A percentile compares a stretch with the other conserved stretches of the same genome.
Evolutionary conservation across 805 yeast genomes (phyloP).

Genomic region (Clavispora carvajalis): DNA sequence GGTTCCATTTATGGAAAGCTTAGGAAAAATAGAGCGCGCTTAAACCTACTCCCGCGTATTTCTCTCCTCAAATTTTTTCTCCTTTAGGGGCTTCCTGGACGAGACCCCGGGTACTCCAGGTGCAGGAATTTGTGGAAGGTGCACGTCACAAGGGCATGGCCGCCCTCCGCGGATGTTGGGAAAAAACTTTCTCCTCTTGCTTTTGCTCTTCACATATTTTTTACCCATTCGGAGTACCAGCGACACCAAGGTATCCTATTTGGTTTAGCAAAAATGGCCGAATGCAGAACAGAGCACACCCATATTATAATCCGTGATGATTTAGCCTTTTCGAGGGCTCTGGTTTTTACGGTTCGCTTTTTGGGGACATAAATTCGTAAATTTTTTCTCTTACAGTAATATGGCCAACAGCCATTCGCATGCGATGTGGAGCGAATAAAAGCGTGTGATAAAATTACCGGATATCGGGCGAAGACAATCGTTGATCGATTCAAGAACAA

Average conservation of each 20-base stretch:
- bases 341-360: slow-evolving; percentile 38
- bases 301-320: slow-evolving; percentile 32
- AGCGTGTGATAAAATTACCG: too few species aligned
- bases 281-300: slow-evolving; percentile 33
- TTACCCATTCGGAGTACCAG: slow-evolving; percentile 41
- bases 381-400: neutral
- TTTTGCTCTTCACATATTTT: slow-evolving; percentile 16
- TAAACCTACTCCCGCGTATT: neutral
- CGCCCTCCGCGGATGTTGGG: neutral
- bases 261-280: slow-evolving; percentile 47
- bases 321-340: slow-evolving; percentile 1
- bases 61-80: too few species aligned
- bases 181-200: slow-evolving; percentile 2
- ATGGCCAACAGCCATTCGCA: too few species aligned
- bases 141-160: neutral
- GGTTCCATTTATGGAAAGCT: neutral
- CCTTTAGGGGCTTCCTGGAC: neutral
- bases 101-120: too few species aligned
- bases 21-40: neutral
- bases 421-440: too few species aligned
- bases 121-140: neutral
- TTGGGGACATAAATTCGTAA: slow-evolving; percentile 27
- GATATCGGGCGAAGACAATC: too few species aligned
- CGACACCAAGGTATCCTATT: slow-evolving; percentile 36
- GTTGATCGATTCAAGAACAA: too few species aligned